Base-by-base conservation (phyloP, 2,329 filamentous ascomycete genomes). In the Chalara sp. region DNA sequence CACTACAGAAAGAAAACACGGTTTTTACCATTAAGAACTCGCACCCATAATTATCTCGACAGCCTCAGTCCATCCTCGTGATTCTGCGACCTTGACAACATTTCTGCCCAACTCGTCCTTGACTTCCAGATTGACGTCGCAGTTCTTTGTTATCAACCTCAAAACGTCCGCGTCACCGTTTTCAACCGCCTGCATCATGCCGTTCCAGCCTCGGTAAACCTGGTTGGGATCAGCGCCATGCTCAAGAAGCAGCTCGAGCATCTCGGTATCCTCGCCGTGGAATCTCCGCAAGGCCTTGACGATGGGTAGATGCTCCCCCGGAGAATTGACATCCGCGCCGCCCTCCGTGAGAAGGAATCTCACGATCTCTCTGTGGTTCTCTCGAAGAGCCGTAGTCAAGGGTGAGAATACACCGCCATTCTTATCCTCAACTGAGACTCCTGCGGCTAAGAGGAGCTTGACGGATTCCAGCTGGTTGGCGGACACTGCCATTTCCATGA, bases 341-440 rank as follows among this genome's bases (percentile, higher is more conserved):
- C 76, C 81, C 54, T 82, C 76, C 46, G 79, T 73, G 51, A 87
- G 70, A 7, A 87, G 73, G 67, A 73, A 86, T 4, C 65, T 65
- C 40, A 84, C 80, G 50, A 86, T 85, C 0, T 78, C 75, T 43
- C 75, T 78, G 57, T 75, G 74, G 30, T 79, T 71, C 65, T 87
- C 83, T 10, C 83, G 80, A 50, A 86, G 79, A 6, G 81, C 81
- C 0, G 81, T 84, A 1, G 83, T 87, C 4, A 87, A 73, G 0
- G 82, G 80, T 1, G 81, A 85, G 69, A 87, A 88, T 46, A 87
- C 84, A 48, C 84, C 84, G 21, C 82, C 83, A 61, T 84, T 87
- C 68, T 83, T 83, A 67, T 86, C 84, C 64, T 87, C 83, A 49
- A 86, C 81, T 40, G 75, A 82, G 13, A 86, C 78, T 1, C 61